Base-by-base conservation (phyloP, 108 stramenopile species). In the Schizochytrium sp. region DNA sequence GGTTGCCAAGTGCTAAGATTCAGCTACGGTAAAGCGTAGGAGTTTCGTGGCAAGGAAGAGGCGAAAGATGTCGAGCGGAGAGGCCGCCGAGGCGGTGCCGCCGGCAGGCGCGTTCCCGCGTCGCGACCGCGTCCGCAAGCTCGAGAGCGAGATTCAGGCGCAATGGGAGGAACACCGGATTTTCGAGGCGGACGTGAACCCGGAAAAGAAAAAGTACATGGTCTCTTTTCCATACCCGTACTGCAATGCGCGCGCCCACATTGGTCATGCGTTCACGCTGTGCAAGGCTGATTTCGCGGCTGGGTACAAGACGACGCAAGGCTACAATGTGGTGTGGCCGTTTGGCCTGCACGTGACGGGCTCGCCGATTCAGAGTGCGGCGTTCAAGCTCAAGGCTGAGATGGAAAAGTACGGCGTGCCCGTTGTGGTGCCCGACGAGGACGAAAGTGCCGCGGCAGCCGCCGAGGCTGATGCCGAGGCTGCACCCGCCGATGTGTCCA, bases 301-400 rank as follows among this genome's bases (percentile, higher is more conserved):
- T 5, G 95, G 96, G 88, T 99, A 92, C 94, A 95, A 99, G 91
- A 94, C 97, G 57, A 95, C 98, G 71, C 93, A 93, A 90, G 99
- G 98, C 47, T 95, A 96, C 90, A 97, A 98, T 91, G 97, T 97
- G 8, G 89, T 98, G 72, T 99, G 97, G 88, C 99, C 99, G 55
- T 99, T 99, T 92, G 99, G 96, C 21, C 98, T 98, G 89, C 99
- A 99, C 94, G 98, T 98, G 92, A 99, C 99, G 3, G 99, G 99
- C 69, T 98, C 98, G 97, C 99, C 99, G 28, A 99, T 99, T 91
- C 97, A 98, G 95, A 97, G 97, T 76, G 99, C 99, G 51, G 99
- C 99, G 72, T 98, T 98, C 95, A 99, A 98, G 92, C 95, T 99
- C 55, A 97, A 96, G 92, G 72, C 91, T 8, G 99, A 99, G 95